Conservation (phyloP, 768 basidiomycete genomes). For the Calvatia gigantea region DNA sequence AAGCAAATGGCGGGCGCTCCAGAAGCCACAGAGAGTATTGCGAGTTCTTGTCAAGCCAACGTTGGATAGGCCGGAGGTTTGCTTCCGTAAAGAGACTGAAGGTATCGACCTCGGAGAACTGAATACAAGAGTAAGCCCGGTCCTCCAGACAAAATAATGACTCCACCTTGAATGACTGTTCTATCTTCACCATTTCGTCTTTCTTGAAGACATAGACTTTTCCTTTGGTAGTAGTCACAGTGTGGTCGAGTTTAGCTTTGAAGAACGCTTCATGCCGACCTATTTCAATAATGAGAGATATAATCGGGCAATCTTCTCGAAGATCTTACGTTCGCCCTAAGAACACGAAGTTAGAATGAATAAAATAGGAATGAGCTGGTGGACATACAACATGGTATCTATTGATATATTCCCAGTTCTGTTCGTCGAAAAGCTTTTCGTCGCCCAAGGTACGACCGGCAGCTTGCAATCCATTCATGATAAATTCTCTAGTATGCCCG, state of each 20-base stretch:
- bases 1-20: slow-evolving; percentile 79
- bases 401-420: slow-evolving; percentile 80
- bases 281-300: slow-evolving; percentile 24
- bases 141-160: too few relatives aligned
- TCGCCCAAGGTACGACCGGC: slow-evolving; percentile 70
- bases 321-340: slow-evolving; percentile 27
- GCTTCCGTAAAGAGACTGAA: slow-evolving; percentile 66
- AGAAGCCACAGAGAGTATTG: slow-evolving; percentile 89
- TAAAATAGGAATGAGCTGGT: not conserved
- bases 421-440: slow-evolving; percentile 56
- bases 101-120: slow-evolving; percentile 81
- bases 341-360: slow-evolving; percentile 1
- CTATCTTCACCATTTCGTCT: slow-evolving; percentile 81
- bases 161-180: slow-evolving; percentile 82
- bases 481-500: slow-evolving; percentile 71
- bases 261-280: slow-evolving; percentile 86
- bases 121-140: not conserved
- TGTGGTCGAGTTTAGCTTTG: slow-evolving; percentile 60
- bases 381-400: slow-evolving; percentile 38
- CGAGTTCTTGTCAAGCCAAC: slow-evolving; percentile 73
- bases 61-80: slow-evolving; percentile 79
- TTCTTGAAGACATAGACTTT: slow-evolving; percentile 52
- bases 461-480: slow-evolving; percentile 79
- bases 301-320: not conserved
- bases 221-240: slow-evolving; percentile 46